Evolutionary conservation across 1,139 yeast genomes (phyloP), one percentile per base, ranked within the genome.

Genomic region (Kazachstania sp.): DNA sequence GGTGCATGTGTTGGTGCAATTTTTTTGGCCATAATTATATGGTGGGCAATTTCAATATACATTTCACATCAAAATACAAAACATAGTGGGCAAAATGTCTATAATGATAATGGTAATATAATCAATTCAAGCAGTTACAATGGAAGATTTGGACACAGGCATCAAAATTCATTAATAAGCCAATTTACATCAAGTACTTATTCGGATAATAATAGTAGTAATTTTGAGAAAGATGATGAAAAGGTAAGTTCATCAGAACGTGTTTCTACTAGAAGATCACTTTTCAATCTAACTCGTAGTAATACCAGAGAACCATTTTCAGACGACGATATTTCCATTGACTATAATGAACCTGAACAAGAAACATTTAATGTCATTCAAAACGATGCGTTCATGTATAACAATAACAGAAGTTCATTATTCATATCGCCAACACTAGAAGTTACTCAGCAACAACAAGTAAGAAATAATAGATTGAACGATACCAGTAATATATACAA

Each of bases 351-450:
- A 9, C 31, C 29, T 4, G 39, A 45, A 18, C 51, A 44, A 19
- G 20, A 20, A 23, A 44, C 43, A 18, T 55, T 51, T 29, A 51
- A 53, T 36, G 47, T 53, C 1, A 49, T 56, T 18, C 55, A 53
- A 26, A 53, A 51, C 30, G 39, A 40, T 5, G 44, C 40, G 5
- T 38, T 44, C 5, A 29, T 12, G 9, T 36, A 36, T 19, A 41
- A 39, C 23, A 51, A 50, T 26, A 61, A 57, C 47, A 62, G 64
- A 54, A 61, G 53, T 48, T 57, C 65, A 2, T 73, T 83, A 75
- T 85, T 81, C 63, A 78, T 85, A 48, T 83, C 92, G 5, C 95
- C 95, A 35, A 85, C 94, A 2, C 83, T 83, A 18, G 88, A 83
- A 59, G 83, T 82, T 37, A 77, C 81, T 79, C 72, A 71, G 51